These are phyloP conservation scores for Nemania sp. DNA, from an alignment of 2,329 filamentous ascomycete genomes.

Conservation along the genomic window DNA sequence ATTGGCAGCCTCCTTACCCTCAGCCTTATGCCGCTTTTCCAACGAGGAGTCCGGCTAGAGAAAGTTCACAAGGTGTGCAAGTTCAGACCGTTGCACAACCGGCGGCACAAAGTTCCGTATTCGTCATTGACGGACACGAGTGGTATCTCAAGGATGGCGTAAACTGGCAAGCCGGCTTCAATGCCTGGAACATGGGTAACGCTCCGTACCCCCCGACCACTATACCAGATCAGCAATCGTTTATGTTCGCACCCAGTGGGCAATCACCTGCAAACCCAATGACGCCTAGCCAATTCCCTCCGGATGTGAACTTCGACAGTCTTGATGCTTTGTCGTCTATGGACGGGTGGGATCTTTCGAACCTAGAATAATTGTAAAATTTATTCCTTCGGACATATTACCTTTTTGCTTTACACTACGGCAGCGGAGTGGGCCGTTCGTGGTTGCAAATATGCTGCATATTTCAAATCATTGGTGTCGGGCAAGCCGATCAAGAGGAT, in stretches of 20 bases:
- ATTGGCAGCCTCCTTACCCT: slow-evolving; percentile 39
- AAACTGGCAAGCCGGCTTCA: slow-evolving; percentile 63
- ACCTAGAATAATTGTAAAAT: slow-evolving; percentile 30
- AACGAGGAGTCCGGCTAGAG: slow-evolving; percentile 25
- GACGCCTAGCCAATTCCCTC: slow-evolving; percentile 28
- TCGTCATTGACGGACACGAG: slow-evolving; percentile 56
- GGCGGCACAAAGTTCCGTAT: slow-evolving; percentile 40
- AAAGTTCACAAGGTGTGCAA: slow-evolving; percentile 23
- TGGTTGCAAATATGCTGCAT: neutral
- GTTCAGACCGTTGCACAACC: slow-evolving; percentile 33
- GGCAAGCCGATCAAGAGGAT: neutral
- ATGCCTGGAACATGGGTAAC: slow-evolving; percentile 53
- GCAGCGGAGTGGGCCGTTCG: neutral
- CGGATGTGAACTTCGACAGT: slow-evolving; percentile 38
- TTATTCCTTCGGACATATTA: neutral
- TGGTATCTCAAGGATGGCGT: slow-evolving; percentile 63
- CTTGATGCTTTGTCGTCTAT: slow-evolving; percentile 37
- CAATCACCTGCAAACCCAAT: slow-evolving; percentile 13
- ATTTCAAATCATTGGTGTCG: neutral
- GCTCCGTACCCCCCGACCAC: slow-evolving; percentile 33
- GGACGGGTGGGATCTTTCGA: slow-evolving; percentile 39
- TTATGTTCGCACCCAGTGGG: slow-evolving; percentile 37
- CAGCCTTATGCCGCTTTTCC: slow-evolving; percentile 36
- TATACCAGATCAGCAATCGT: slow-evolving; percentile 41
- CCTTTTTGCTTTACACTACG: neutral